A percentile compares a stretch with the other conserved stretches of the same genome.
Conservation (phyloP, 2,329 filamentous ascomycete genomes). For the Plenodomus biglobosus region DNA sequence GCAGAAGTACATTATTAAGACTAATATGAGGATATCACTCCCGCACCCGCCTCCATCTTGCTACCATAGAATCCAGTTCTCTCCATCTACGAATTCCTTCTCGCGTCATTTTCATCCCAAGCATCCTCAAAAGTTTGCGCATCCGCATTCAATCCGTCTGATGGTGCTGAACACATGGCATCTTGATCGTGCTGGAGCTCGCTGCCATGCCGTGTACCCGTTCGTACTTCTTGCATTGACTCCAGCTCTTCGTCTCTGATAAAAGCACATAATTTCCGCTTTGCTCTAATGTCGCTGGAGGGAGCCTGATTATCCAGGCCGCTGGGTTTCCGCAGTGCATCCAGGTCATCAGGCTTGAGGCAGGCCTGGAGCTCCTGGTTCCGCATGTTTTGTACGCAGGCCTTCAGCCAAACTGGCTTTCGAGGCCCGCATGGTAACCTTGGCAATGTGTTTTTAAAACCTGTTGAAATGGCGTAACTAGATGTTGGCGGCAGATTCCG, state of each 20-base stretch:
- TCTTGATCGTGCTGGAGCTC: slow-evolving; percentile 22
- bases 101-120: neutral
- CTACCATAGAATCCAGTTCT: neutral
- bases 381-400: slow-evolving; percentile 16
- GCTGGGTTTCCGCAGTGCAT: neutral
- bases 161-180: slow-evolving; percentile 2
- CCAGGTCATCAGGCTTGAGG: neutral
- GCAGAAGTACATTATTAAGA: no score
- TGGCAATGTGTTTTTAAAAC: neutral
- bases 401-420: slow-evolving; percentile 14
- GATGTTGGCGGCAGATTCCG: neutral
- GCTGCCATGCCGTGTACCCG: slow-evolving; percentile 28
- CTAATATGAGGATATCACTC: neutral
- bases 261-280: slow-evolving; percentile 24
- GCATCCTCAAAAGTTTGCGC: neutral
- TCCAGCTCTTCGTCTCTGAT: slow-evolving; percentile 26
- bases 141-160: slow-evolving; percentile 12
- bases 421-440: slow-evolving; percentile 8
- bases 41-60: neutral
- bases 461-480: neutral
- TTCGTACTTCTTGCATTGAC: slow-evolving; percentile 16
- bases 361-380: slow-evolving; percentile 6
- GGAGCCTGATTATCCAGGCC: no score
- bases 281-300: slow-evolving; percentile 6
- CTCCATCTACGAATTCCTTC: neutral